phyloP scores from a whole-genome alignment of 1,284 basidiomycete species.

The Takashimella koratensis region DNA sequence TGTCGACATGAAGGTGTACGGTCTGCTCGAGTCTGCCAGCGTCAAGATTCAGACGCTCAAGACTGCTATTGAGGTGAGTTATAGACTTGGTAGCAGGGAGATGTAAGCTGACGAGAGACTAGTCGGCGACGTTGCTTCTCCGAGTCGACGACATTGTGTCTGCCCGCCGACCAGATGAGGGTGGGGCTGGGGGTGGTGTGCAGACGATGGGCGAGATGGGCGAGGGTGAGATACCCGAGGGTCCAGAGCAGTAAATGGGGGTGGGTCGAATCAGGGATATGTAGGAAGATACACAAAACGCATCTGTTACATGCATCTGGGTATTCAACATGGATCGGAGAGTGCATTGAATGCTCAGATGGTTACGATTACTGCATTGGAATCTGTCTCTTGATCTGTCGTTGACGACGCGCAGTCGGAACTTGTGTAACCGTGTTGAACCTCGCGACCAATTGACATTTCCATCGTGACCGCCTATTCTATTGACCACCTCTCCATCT shows the following conservation, averaged over 20 bases:
- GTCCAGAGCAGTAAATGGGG: conserved; percentile 26
- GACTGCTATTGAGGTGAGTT: conserved; percentile 82
- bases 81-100: neutral
- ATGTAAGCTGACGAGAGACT: conserved; percentile 10
- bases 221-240: conserved; percentile 31
- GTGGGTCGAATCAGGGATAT: neutral
- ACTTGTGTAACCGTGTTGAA: no score
- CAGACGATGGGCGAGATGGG: conserved; percentile 46
- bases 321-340: no score
- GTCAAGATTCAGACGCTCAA: conserved; percentile 98
- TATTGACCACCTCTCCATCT: no score
- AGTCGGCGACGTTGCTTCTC: conserved; percentile 84
- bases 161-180: conserved; percentile 56
- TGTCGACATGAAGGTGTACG: conserved; percentile 91
- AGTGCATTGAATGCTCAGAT: no score
- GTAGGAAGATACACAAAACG: neutral
- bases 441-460: no score
- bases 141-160: conserved; percentile 94
- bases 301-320: neutral
- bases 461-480: no score
- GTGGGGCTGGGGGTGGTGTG: conserved; percentile 34
- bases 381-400: no score
- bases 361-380: no score
- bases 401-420: no score
- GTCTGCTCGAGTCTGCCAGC: conserved; percentile 89